phyloP scores from a whole-genome alignment of 768 basidiomycete genomes.

The Pisolithus sp. region DNA sequence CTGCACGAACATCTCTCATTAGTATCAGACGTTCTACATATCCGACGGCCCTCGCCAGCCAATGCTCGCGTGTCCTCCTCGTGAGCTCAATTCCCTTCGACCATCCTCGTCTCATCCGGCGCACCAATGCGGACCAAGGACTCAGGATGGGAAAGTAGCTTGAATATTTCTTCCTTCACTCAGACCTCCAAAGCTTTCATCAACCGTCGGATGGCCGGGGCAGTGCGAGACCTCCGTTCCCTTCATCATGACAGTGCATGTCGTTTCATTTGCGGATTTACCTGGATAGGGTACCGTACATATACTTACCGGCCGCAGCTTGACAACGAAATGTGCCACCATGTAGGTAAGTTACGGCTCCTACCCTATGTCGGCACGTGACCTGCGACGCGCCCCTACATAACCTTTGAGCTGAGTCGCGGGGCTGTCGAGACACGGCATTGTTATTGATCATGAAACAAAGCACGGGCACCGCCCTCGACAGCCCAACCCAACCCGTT shows the following conservation, averaged over 20 bases:
- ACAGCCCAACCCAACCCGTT: conserved; percentile 24
- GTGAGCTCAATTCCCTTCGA: neutral
- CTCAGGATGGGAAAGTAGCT: neutral
- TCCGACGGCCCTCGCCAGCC: neutral
- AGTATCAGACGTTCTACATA: neutral
- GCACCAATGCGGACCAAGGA: neutral
- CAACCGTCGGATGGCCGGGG: too few relatives aligned
- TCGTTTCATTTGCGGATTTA: too few relatives aligned
- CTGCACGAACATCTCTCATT: neutral
- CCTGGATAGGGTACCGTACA: too few relatives aligned
- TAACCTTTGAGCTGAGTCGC: too few relatives aligned
- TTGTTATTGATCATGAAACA: conserved; percentile 13
- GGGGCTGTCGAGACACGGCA: neutral
- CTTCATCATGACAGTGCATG: too few relatives aligned
- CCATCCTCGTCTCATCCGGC: neutral
- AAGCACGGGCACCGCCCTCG: conserved; percentile 8
- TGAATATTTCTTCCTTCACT: neutral
- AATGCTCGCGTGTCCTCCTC: neutral
- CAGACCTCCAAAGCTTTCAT: neutral
- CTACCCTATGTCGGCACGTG: too few relatives aligned
- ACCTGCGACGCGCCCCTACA: too few relatives aligned
- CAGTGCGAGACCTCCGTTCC: too few relatives aligned
- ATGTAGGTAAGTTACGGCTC: too few relatives aligned
- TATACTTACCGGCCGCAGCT: too few relatives aligned
- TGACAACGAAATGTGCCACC: too few relatives aligned